These are phyloP conservation scores for Mycena galericulata DNA, from an alignment of 768 basidiomycete species.

Conservation along the genomic window DNA sequence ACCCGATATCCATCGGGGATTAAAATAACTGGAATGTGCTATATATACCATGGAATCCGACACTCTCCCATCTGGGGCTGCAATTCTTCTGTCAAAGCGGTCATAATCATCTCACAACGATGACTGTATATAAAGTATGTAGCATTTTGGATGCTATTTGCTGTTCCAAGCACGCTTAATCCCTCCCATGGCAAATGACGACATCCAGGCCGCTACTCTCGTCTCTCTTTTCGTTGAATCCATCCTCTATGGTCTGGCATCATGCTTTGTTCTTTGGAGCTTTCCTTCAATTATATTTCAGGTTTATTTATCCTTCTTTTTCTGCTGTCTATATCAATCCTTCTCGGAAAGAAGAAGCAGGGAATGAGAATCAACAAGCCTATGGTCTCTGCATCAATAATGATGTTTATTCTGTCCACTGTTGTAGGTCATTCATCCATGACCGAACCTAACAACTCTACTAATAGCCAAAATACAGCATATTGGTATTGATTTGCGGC, in stretches of 20 bases:
- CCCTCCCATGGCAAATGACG: too few relatives aligned
- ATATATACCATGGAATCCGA: too few relatives aligned
- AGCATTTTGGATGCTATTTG: too few relatives aligned
- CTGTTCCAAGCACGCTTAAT: too few relatives aligned
- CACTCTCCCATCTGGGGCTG: too few relatives aligned
- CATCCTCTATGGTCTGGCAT: slow-evolving; percentile 6
- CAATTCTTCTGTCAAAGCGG: too few relatives aligned
- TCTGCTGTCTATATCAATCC: not conserved
- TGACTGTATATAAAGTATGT: too few relatives aligned
- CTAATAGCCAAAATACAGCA: slow-evolving; percentile 44
- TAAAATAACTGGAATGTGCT: too few relatives aligned
- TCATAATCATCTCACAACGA: too few relatives aligned
- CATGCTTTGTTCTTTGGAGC: not conserved
- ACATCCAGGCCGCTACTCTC: not conserved
- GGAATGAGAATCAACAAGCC: not conserved
- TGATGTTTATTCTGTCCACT: slow-evolving; percentile 7
- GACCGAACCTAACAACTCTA: slow-evolving; percentile 33
- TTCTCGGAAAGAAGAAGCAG: slow-evolving; percentile 4
- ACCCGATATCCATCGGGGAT: too few relatives aligned
- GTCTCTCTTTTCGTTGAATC: slow-evolving; percentile 10
- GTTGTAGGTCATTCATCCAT: slow-evolving; percentile 41
- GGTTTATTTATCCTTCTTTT: slow-evolving; percentile 1
- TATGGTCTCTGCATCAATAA: slow-evolving; percentile 1
- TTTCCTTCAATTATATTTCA: not conserved
- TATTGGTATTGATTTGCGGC: slow-evolving; percentile 48